Evolutionary conservation across 257 asterid genomes (phyloP).

Genomic region (Salvia rosmarinus): DNA sequence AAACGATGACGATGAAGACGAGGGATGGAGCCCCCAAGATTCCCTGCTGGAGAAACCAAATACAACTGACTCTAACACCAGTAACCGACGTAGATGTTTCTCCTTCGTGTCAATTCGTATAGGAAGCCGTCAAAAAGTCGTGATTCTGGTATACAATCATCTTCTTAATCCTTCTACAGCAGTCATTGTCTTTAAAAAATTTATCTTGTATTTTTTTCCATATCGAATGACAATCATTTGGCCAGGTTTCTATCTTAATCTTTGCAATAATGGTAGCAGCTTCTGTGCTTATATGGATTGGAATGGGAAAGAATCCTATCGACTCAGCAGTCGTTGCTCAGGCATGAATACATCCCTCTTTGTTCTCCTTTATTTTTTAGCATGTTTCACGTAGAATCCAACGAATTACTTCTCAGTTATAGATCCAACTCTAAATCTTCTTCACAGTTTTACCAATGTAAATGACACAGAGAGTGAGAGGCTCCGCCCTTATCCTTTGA

Average conservation of each 20-base stretch:
- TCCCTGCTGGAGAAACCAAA: constrained; percentile 61
- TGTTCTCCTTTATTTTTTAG: constrained; percentile 11
- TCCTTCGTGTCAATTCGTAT: constrained; percentile 49
- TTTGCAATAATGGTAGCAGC: constrained; percentile 60
- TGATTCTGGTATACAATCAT: constrained; percentile 60
- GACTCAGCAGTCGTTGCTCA: constrained; percentile 72
- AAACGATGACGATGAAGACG: constrained; percentile 85
- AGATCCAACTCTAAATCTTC: neutral
- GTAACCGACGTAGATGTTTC: constrained; percentile 54
- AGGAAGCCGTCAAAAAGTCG: constrained; percentile 87
- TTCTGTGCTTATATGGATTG: constrained; percentile 80
- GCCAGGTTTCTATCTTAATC: constrained; percentile 64
- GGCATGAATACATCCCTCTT: constrained; percentile 48
- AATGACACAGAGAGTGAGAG: too few species aligned
- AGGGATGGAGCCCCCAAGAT: constrained; percentile 58
- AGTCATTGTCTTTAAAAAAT: constrained; percentile 13
- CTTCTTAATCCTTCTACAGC: constrained; percentile 6
- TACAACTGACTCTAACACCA: constrained; percentile 43
- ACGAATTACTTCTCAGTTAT: neutral
- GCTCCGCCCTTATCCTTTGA: neutral
- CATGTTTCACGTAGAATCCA: neutral
- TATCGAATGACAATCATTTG: constrained; percentile 23
- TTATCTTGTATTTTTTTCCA: constrained; percentile 24
- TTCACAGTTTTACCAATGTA: neutral
- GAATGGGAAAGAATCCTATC: constrained; percentile 63